phyloP scores from a whole-genome alignment of 805 yeast species.

The Lachancea waltii region DNA sequence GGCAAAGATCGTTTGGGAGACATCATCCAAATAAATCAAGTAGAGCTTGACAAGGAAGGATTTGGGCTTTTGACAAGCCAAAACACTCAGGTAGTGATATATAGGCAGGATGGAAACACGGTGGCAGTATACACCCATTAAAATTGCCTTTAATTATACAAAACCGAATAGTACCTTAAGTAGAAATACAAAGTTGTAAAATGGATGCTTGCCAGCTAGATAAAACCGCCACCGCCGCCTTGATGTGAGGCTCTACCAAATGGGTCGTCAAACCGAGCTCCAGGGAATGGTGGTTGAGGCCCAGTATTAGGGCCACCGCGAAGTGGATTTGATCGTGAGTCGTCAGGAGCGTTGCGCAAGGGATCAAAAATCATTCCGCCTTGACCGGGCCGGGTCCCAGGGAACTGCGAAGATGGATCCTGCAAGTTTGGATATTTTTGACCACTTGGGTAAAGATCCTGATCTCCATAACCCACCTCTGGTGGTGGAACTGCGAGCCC shows the following conservation, averaged over 20 bases:
- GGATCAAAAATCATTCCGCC: slow-evolving; percentile 35
- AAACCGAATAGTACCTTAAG: neutral
- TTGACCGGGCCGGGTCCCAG: slow-evolving; percentile 7
- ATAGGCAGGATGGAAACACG: slow-evolving; percentile 24
- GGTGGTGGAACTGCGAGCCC: slow-evolving; percentile 9
- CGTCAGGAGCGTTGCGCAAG: slow-evolving; percentile 10
- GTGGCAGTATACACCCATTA: slow-evolving; percentile 22
- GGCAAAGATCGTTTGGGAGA: slow-evolving; percentile 26
- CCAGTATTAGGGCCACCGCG: slow-evolving; percentile 10
- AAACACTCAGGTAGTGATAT: slow-evolving; percentile 19
- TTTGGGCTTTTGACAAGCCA: slow-evolving; percentile 21
- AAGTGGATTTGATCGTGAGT: slow-evolving; percentile 8
- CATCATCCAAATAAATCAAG: slow-evolving; percentile 19
- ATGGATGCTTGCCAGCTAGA: slow-evolving; percentile 1
- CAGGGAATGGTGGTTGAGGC: slow-evolving; percentile 22
- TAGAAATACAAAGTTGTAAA: neutral
- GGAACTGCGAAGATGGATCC: slow-evolving; percentile 11
- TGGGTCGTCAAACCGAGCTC: slow-evolving; percentile 32
- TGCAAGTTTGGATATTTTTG: slow-evolving; percentile 21
- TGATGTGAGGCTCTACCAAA: slow-evolving; percentile 18
- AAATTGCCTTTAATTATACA: neutral
- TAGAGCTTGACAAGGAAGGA: slow-evolving; percentile 24
- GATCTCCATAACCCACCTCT: slow-evolving; percentile 27
- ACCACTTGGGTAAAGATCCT: slow-evolving; percentile 33
- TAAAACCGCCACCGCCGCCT: slow-evolving; percentile 12